phyloP scores from a whole-genome alignment of 345 rosid species.

The Crucihimalaya himalaica region DNA sequence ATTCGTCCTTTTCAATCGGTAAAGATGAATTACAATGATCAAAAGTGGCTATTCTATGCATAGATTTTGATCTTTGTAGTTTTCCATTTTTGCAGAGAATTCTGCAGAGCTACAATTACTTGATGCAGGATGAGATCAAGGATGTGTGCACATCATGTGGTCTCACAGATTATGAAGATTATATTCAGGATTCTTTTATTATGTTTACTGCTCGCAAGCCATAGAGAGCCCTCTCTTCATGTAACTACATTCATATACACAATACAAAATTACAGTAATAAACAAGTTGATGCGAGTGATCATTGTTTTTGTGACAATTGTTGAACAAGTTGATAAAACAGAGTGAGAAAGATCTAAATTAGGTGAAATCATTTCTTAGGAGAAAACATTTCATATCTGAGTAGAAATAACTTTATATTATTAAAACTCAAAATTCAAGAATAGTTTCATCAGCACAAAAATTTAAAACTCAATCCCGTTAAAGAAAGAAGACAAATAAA shows the following conservation, averaged over 20 bases:
- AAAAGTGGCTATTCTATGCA: not conserved
- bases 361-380: not conserved
- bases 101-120: conserved; percentile 53
- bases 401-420: not conserved
- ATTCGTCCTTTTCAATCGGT: conserved; percentile 64
- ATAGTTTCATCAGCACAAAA: conserved; percentile 13
- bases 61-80: not conserved
- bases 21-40: conserved; percentile 26
- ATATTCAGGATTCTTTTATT: conserved; percentile 70
- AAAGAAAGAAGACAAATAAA: not conserved
- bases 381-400: conserved; percentile 1
- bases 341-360: not conserved
- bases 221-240: conserved; percentile 37
- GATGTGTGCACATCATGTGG: conserved; percentile 84
- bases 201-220: conserved; percentile 95
- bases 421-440: conserved; percentile 22
- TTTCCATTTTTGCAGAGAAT: conserved; percentile 49
- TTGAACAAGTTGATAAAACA: not conserved
- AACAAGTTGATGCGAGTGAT: not conserved
- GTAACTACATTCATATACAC: conserved; percentile 6
- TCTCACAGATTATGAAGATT: conserved; percentile 65
- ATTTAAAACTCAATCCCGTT: not conserved
- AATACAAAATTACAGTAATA: conserved; percentile 5
- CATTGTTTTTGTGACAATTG: not conserved
- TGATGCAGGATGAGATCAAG: conserved; percentile 72